Percentiles rank a stretch among this genome's conserved stretches.
phyloP scores from a whole-genome alignment of 2,329 filamentous ascomycete species.

The Xylaria sp. region DNA sequence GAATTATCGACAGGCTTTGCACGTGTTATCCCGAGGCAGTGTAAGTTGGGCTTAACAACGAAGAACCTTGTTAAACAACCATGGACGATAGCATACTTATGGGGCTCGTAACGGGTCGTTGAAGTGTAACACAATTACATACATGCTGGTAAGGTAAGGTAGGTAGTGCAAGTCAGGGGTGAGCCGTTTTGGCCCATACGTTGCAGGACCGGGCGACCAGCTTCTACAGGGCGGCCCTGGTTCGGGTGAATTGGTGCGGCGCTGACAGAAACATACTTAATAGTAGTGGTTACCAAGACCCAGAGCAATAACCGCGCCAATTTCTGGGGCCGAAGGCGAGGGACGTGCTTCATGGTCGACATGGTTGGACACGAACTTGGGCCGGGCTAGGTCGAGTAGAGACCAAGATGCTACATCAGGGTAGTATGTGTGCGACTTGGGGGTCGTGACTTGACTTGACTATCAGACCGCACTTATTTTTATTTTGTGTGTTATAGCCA shows the following conservation, averaged over 20 bases:
- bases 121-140: not conserved
- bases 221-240: constrained; percentile 6
- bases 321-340: constrained; percentile 14
- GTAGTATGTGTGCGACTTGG: constrained; percentile 31
- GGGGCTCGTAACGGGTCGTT: not conserved
- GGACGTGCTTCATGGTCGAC: constrained; percentile 12
- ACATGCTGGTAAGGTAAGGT: not conserved
- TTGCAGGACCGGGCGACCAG: not conserved
- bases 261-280: constrained; percentile 15
- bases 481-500: not conserved
- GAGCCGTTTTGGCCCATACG: constrained; percentile 14
- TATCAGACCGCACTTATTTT: constrained; percentile 14
- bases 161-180: constrained; percentile 6
- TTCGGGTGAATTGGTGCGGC: constrained; percentile 27
- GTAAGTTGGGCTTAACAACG: not conserved
- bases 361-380: constrained; percentile 14
- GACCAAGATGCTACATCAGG: constrained; percentile 20
- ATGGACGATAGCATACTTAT: not conserved
- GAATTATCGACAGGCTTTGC: not conserved
- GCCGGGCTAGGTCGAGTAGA: constrained; percentile 1
- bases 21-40: not conserved
- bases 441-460: constrained; percentile 25
- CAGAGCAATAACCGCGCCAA: constrained; percentile 5
- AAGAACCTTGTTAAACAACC: constrained; percentile 7
- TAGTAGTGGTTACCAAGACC: not conserved